A percentile compares a stretch with the other conserved stretches of the same genome.
These are phyloP conservation scores for Chamaecrista fasciculata DNA, from an alignment of 306 rosid genomes.

Conservation along the genomic window DNA sequence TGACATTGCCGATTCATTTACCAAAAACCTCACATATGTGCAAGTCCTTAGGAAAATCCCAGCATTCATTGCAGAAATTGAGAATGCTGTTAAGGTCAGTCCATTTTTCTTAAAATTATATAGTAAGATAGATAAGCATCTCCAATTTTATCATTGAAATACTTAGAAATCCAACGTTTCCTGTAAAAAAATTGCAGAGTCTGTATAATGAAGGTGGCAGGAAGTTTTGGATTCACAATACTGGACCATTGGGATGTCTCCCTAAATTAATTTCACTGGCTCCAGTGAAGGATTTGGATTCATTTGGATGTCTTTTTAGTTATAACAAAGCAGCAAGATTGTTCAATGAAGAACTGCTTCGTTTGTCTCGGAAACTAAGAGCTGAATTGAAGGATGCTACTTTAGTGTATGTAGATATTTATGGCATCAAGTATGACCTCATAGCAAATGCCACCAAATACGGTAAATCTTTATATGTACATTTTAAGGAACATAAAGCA, in stretches of 20 bases:
- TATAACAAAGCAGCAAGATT: constrained; percentile 69
- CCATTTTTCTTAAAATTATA: not conserved
- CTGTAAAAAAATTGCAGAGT: constrained; percentile 35
- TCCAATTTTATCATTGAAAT: too few relatives aligned
- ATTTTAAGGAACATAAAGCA: too few relatives aligned
- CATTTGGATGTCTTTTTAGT: constrained; percentile 64
- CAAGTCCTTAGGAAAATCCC: constrained; percentile 68
- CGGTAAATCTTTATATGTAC: constrained; percentile 40
- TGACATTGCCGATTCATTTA: constrained; percentile 75
- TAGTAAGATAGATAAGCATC: not conserved
- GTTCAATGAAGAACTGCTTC: constrained; percentile 66
- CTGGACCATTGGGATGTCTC: constrained; percentile 93
- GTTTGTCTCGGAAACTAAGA: constrained; percentile 45
- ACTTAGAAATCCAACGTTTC: too few relatives aligned
- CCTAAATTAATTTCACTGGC: constrained; percentile 69
- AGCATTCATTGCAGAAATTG: constrained; percentile 53
- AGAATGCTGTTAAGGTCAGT: constrained; percentile 61
- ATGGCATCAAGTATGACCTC: constrained; percentile 70
- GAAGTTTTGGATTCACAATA: constrained; percentile 94
- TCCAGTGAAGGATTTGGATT: constrained; percentile 51
- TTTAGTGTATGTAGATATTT: constrained; percentile 77
- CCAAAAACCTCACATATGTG: constrained; percentile 50
- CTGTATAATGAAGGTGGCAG: constrained; percentile 77
- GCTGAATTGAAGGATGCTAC: constrained; percentile 54
- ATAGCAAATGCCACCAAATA: constrained; percentile 62